These are phyloP conservation scores for Sclerotinia borealis DNA, from an alignment of 2,329 filamentous ascomycete genomes.

Conservation along the genomic window DNA sequence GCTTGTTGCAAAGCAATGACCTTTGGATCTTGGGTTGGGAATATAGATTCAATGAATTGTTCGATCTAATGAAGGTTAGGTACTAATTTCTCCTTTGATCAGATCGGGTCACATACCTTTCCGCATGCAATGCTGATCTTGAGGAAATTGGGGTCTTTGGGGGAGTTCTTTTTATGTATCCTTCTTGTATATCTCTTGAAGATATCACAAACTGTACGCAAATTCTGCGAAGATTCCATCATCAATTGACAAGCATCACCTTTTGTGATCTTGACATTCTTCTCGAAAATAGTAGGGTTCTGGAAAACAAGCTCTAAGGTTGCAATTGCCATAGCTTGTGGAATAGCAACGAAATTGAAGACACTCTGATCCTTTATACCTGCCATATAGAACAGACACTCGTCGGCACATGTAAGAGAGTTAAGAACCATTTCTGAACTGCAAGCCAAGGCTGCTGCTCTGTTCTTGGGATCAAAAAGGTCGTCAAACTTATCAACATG, in stretches of 20 bases:
- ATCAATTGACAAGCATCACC: slow-evolving; percentile 88
- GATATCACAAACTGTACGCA: slow-evolving; percentile 71
- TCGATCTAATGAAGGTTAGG: slow-evolving; percentile 49
- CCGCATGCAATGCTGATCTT: slow-evolving; percentile 87
- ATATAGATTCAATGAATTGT: slow-evolving; percentile 90
- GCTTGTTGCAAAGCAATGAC: slow-evolving; percentile 38
- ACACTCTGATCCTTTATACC: slow-evolving; percentile 92
- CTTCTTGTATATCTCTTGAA: slow-evolving; percentile 72
- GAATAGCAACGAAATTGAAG: slow-evolving; percentile 98
- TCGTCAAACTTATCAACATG: slow-evolving; percentile 87
- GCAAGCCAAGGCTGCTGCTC: slow-evolving; percentile 72
- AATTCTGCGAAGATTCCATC: slow-evolving; percentile 87
- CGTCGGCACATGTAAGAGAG: slow-evolving; percentile 77
- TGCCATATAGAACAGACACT: slow-evolving; percentile 97
- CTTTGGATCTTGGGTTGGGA: slow-evolving; percentile 75
- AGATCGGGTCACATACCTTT: slow-evolving; percentile 51
- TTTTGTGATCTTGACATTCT: slow-evolving; percentile 94
- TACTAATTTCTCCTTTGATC: slow-evolving; percentile 38
- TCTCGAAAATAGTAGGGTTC: slow-evolving; percentile 79
- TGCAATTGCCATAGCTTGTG: slow-evolving; percentile 94
- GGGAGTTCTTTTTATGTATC: slow-evolving; percentile 92
- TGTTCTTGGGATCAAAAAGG: slow-evolving; percentile 76
- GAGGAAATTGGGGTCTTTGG: slow-evolving; percentile 84
- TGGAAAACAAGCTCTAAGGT: slow-evolving; percentile 89
- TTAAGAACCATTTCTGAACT: slow-evolving; percentile 93